Conservation (phyloP, 176 grass and related monocot genomes). For the Carex pumila region DNA sequence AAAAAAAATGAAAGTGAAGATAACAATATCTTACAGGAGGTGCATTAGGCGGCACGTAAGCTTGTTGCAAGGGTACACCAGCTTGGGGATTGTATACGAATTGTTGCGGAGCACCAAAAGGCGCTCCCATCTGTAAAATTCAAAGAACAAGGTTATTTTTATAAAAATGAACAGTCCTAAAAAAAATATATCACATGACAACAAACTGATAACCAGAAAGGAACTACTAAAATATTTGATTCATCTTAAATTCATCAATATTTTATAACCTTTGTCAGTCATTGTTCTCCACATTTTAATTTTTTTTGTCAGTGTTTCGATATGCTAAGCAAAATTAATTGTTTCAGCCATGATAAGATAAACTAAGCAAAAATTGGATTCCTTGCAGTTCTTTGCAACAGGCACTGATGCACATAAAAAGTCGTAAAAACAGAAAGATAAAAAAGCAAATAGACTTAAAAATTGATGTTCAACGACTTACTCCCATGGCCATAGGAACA, state of each 20-base stretch:
- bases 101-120: constrained; percentile 15
- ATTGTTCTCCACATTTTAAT: neutral
- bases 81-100: constrained; percentile 22
- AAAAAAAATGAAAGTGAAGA: neutral
- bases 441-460: neutral
- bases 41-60: constrained; percentile 19
- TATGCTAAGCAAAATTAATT: neutral
- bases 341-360: neutral
- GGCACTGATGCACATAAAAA: neutral
- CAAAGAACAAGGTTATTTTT: neutral
- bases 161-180: neutral
- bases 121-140: constrained; percentile 8
- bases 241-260: neutral
- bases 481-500: constrained; percentile 20
- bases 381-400: neutral
- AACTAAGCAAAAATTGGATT: neutral
- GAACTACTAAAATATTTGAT: neutral
- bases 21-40: constrained; percentile 1
- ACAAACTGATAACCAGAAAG: neutral
- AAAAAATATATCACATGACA: neutral
- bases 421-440: neutral
- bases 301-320: neutral
- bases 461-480: neutral
- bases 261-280: neutral
- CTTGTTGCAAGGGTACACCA: constrained; percentile 18